A percentile compares a stretch with the other conserved stretches of the same genome.
phyloP scores from a whole-genome alignment of 768 basidiomycete genomes.

The Daedalea quercina region DNA sequence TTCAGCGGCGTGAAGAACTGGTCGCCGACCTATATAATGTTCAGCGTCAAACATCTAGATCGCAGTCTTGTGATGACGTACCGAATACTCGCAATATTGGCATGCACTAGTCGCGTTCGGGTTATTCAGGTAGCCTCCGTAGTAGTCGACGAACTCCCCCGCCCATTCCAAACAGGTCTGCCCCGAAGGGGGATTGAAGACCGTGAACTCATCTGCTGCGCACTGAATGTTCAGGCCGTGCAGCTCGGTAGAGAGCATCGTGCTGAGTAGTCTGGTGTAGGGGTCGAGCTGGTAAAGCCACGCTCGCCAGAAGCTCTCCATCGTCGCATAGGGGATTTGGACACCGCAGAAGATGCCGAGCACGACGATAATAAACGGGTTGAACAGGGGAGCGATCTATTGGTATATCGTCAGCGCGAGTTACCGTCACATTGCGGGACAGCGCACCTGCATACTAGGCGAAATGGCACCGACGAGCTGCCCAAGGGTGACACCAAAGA shows the following conservation, averaged over 20 bases:
- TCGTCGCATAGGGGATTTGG: constrained; percentile 59
- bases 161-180: constrained; percentile 74
- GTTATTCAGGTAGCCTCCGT: constrained; percentile 75
- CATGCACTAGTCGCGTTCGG: constrained; percentile 52
- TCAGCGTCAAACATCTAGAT: background rate
- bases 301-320: constrained; percentile 63
- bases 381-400: constrained; percentile 68
- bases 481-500: constrained; percentile 68
- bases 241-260: constrained; percentile 74
- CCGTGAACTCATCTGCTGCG: constrained; percentile 58
- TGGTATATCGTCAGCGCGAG: background rate
- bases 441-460: constrained; percentile 56
- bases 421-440: constrained; percentile 13
- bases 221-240: constrained; percentile 63
- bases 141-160: constrained; percentile 46
- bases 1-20: constrained; percentile 66
- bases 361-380: constrained; percentile 63
- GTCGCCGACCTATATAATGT: constrained; percentile 44
- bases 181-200: constrained; percentile 66
- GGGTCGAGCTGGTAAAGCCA: constrained; percentile 75
- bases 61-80: constrained; percentile 14
- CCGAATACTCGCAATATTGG: constrained; percentile 64
- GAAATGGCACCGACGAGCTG: constrained; percentile 71
- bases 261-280: constrained; percentile 61
- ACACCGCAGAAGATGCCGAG: constrained; percentile 78